Percentiles rank a stretch among this genome's conserved stretches.
Conservation (phyloP, 177 flowering plant genomes). For the Vitis hybrid region DNA sequence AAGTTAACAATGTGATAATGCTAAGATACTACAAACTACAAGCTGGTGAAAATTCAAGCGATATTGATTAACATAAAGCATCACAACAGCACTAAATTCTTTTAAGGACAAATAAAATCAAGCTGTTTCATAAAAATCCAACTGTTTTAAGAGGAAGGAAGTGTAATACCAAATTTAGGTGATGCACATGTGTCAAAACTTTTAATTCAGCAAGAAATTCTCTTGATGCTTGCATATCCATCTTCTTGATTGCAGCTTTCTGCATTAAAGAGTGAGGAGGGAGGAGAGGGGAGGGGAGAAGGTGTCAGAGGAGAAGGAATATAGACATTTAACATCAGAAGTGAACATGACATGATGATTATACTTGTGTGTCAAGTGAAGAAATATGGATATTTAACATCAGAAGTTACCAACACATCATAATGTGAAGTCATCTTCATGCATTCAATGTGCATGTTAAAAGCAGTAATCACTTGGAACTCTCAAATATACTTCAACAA, state of each 20-base stretch:
- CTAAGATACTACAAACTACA: too few species aligned
- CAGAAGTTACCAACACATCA: not conserved
- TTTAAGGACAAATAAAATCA: too few species aligned
- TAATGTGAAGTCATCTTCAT: not conserved
- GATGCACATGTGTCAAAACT: constrained; percentile 92
- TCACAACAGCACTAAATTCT: too few species aligned
- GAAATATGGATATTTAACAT: too few species aligned
- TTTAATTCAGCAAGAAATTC: constrained; percentile 91
- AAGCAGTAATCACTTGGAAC: not conserved
- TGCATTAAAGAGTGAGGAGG: constrained; percentile 26
- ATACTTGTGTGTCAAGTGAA: not conserved
- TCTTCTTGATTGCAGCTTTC: constrained; percentile 98
- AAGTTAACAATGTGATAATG: too few species aligned
- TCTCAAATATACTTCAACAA: not conserved
- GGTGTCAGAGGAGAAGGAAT: not conserved
- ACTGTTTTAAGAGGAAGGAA: constrained; percentile 1
- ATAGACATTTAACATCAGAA: not conserved
- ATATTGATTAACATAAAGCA: too few species aligned
- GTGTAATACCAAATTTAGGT: constrained; percentile 82
- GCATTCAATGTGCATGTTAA: not conserved
- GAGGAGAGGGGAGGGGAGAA: not conserved
- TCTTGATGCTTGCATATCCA: constrained; percentile 91
- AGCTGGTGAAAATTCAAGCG: too few species aligned
- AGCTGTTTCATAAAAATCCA: too few species aligned
- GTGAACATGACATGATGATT: not conserved